phyloP scores from a whole-genome alignment of 805 yeast genomes.

The Candida endomychidarum region DNA sequence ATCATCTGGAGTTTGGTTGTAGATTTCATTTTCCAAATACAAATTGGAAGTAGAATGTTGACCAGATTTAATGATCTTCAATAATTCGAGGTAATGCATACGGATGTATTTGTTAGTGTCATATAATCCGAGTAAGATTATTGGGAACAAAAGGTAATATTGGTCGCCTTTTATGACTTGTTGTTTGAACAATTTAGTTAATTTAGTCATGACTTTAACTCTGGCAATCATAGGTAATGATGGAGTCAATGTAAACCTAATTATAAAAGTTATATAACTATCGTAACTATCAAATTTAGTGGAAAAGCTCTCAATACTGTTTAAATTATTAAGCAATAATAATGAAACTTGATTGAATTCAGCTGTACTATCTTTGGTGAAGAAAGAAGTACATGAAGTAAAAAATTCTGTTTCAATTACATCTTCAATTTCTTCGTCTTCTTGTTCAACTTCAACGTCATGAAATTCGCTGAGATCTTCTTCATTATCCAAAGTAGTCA shows the following conservation, averaged over 20 bases:
- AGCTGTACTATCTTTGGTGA: slow-evolving; percentile 26
- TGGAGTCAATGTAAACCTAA: slow-evolving; percentile 57
- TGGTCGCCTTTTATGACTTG: slow-evolving; percentile 25
- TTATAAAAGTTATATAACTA: slow-evolving; percentile 54
- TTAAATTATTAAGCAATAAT: slow-evolving; percentile 7
- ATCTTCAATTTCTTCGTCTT: slow-evolving; percentile 20
- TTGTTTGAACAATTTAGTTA: slow-evolving; percentile 37
- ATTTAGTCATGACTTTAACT: slow-evolving; percentile 39
- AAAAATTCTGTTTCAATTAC: slow-evolving; percentile 15
- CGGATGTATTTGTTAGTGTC: slow-evolving; percentile 55
- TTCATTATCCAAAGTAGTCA: slow-evolving; percentile 52
- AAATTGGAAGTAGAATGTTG: slow-evolving; percentile 35
- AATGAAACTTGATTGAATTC: slow-evolving; percentile 32
- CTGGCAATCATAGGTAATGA: slow-evolving; percentile 60
- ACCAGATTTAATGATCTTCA: slow-evolving; percentile 4
- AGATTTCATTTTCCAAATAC: slow-evolving; percentile 55
- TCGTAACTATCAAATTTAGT: slow-evolving; percentile 37
- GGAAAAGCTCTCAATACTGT: slow-evolving; percentile 13
- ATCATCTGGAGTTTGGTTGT: slow-evolving; percentile 47
- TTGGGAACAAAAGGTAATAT: slow-evolving; percentile 58
- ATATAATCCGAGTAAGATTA: slow-evolving; percentile 51
- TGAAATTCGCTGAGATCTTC: slow-evolving; percentile 34
- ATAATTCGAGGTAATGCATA: slow-evolving; percentile 15
- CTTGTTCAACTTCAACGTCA: slow-evolving; percentile 27
- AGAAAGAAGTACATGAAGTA: slow-evolving; percentile 19